These are phyloP conservation scores for Coemansia sp. DNA, from an alignment of 192 early-diverging fungal species.

Conservation along the genomic window DNA sequence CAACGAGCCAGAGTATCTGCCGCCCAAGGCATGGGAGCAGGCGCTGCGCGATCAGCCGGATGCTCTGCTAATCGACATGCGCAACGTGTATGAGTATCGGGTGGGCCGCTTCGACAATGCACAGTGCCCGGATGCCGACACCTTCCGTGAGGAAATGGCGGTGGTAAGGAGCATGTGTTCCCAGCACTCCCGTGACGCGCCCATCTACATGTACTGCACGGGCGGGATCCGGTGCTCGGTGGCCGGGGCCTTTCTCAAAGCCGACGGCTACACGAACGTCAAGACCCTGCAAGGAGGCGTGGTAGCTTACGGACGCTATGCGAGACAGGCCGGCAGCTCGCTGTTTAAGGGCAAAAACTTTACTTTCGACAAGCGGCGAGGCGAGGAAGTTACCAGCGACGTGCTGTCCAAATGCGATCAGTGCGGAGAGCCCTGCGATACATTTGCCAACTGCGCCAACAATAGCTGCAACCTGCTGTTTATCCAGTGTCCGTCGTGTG, in stretches of 20 bases:
- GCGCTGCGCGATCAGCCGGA: slow-evolving; percentile 34
- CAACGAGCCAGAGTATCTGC: slow-evolving; percentile 65
- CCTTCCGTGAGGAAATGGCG: slow-evolving; percentile 67
- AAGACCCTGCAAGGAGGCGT: slow-evolving; percentile 71
- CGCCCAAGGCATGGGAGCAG: slow-evolving; percentile 66
- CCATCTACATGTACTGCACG: slow-evolving; percentile 81
- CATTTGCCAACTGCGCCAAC: slow-evolving; percentile 71
- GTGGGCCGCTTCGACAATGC: slow-evolving; percentile 72
- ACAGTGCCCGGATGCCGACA: slow-evolving; percentile 67
- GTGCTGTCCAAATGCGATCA: slow-evolving; percentile 66
- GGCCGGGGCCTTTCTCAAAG: slow-evolving; percentile 72
- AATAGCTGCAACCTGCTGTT: slow-evolving; percentile 69
- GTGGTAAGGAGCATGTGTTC: slow-evolving; percentile 62
- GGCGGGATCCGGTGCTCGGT: slow-evolving; percentile 81
- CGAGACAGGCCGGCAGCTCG: slow-evolving; percentile 50
- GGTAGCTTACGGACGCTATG: slow-evolving; percentile 69
- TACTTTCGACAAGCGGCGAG: slow-evolving; percentile 76
- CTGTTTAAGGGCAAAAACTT: slow-evolving; percentile 76
- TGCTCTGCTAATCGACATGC: slow-evolving; percentile 70
- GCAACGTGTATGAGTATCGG: slow-evolving; percentile 72
- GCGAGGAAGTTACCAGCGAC: slow-evolving; percentile 64
- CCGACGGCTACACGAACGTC: slow-evolving; percentile 63
- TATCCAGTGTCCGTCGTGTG: slow-evolving; percentile 64
- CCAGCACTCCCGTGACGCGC: slow-evolving; percentile 54
- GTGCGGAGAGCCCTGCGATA: slow-evolving; percentile 63